phyloP scores from a whole-genome alignment of 2,329 filamentous ascomycete species.

The Lachnellula willkommii region DNA sequence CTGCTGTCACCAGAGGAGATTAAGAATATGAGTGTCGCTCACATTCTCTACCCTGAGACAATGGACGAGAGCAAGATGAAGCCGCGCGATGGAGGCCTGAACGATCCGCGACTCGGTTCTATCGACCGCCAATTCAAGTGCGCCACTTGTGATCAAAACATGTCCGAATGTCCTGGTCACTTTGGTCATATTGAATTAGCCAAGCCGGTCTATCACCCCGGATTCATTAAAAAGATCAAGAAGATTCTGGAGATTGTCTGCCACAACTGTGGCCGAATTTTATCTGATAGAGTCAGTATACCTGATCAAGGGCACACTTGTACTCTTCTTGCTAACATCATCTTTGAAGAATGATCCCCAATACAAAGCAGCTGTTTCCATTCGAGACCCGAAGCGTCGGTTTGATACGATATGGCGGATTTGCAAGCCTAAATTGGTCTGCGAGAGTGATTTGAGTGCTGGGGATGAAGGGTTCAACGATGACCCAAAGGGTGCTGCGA shows the following conservation, averaged over 20 bases:
- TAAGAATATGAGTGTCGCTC: slow-evolving; percentile 95
- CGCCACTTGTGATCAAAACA: slow-evolving; percentile 91
- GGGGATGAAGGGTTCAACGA: slow-evolving; percentile 64
- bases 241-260: slow-evolving; percentile 98
- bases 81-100: slow-evolving; percentile 85
- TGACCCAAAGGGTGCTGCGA: slow-evolving; percentile 47
- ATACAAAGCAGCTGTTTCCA: slow-evolving; percentile 73
- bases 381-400: slow-evolving; percentile 87
- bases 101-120: slow-evolving; percentile 91
- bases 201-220: slow-evolving; percentile 88
- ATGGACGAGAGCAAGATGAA: slow-evolving; percentile 95
- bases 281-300: slow-evolving; percentile 95
- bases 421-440: slow-evolving; percentile 82
- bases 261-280: slow-evolving; percentile 96
- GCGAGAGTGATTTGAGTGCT: slow-evolving; percentile 68
- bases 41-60: slow-evolving; percentile 97
- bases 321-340: slow-evolving; percentile 55
- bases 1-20: slow-evolving; percentile 97
- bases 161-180: slow-evolving; percentile 93
- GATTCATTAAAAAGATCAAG: slow-evolving; percentile 98
- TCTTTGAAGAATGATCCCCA: slow-evolving; percentile 70
- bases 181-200: slow-evolving; percentile 98
- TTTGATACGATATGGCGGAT: slow-evolving; percentile 90
- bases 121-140: slow-evolving; percentile 96
- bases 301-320: slow-evolving; percentile 48